Evolutionary conservation across 108 stramenopile species (phyloP).

Genomic region (Fragilariopsis cylindrus): DNA sequence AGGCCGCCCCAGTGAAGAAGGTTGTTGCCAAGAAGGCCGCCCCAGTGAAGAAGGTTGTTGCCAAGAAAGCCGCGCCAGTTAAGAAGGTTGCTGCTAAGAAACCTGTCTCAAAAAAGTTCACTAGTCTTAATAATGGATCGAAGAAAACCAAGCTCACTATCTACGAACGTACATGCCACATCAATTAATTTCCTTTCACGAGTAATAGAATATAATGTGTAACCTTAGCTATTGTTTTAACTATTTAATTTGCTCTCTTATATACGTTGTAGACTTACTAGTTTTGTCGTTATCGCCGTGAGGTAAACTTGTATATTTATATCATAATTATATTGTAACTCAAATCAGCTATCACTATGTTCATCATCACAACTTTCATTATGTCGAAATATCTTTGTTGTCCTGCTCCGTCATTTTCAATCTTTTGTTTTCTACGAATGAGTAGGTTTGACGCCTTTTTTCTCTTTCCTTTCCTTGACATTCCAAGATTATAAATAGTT

Average conservation of each 20-base stretch:
- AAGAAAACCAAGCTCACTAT: slow-evolving; percentile 13
- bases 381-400: too few relatives aligned
- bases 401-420: too few relatives aligned
- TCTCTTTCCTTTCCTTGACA: too few relatives aligned
- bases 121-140: background rate
- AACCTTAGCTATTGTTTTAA: too few relatives aligned
- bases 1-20: slow-evolving; percentile 7
- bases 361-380: too few relatives aligned
- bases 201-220: background rate
- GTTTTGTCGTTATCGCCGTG: background rate
- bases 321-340: too few relatives aligned
- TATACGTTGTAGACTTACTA: background rate
- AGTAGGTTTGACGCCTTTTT: too few relatives aligned
- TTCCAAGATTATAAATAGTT: too few relatives aligned
- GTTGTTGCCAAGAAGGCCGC: slow-evolving; percentile 13
- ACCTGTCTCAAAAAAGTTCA: background rate
- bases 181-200: slow-evolving; percentile 1
- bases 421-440: too few relatives aligned
- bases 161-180: slow-evolving; percentile 15
- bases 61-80: slow-evolving; percentile 1
- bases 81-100: slow-evolving; percentile 9
- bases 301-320: too few relatives aligned
- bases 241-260: background rate
- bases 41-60: slow-evolving; percentile 18
- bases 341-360: too few relatives aligned